Evolutionary conservation across 2,329 filamentous ascomycete species (phyloP).

Genomic region (Sporothrix brunneoviolacea): DNA sequence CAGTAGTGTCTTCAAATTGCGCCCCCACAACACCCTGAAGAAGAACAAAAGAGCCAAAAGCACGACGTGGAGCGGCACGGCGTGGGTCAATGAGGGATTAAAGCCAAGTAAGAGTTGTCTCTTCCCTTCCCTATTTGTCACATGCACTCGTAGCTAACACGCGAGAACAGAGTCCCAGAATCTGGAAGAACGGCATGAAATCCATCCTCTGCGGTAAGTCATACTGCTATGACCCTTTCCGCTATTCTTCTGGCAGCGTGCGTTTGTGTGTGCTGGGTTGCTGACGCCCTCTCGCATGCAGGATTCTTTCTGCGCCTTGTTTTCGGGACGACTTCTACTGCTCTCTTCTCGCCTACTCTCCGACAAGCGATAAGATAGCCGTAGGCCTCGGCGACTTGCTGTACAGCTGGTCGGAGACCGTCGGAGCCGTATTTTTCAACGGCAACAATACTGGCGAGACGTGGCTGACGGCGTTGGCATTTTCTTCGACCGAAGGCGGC

Average conservation of each 20-base stretch:
- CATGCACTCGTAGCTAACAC: too few relatives aligned
- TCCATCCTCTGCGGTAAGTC: background rate
- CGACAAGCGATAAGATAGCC: constrained; percentile 66
- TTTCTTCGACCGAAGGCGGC: constrained; percentile 71
- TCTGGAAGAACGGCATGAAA: too few relatives aligned
- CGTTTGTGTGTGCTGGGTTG: too few relatives aligned
- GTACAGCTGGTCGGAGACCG: constrained; percentile 80
- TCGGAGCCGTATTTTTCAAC: constrained; percentile 55
- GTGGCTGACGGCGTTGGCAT: constrained; percentile 80
- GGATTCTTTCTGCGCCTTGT: constrained; percentile 79
- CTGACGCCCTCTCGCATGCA: too few relatives aligned
- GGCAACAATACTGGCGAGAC: constrained; percentile 36
- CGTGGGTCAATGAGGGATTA: constrained; percentile 30
- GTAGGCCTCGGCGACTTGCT: constrained; percentile 74
- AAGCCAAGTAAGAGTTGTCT: constrained; percentile 17
- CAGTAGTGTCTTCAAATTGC: background rate
- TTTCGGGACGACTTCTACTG: constrained; percentile 97
- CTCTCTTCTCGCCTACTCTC: constrained; percentile 79
- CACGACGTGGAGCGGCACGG: constrained; percentile 36
- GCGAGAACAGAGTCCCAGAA: too few relatives aligned
- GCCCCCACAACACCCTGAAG: background rate
- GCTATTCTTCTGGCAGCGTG: too few relatives aligned
- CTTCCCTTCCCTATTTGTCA: background rate
- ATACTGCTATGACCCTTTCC: too few relatives aligned
- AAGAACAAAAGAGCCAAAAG: constrained; percentile 17